These are phyloP conservation scores for Microsporum canis DNA, from an alignment of 2,329 filamentous ascomycete species.

Conservation along the genomic window DNA sequence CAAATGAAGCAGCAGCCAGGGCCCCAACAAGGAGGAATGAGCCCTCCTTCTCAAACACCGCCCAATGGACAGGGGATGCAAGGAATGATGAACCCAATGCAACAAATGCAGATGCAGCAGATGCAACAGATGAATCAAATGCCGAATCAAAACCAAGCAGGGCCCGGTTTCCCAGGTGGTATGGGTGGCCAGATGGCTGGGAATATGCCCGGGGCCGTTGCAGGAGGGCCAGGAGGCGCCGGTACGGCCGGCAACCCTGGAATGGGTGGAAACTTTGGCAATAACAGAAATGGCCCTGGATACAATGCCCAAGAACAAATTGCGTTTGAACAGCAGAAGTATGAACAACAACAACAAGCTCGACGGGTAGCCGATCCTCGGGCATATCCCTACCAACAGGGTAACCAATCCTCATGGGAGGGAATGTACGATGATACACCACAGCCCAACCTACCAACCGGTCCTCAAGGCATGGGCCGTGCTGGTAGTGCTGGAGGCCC, in stretches of 20 bases:
- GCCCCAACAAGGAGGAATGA: conserved; percentile 24
- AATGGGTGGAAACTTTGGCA: conserved; percentile 30
- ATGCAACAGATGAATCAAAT: conserved; percentile 57
- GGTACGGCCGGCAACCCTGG: conserved; percentile 39
- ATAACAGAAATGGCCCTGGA: conserved; percentile 37
- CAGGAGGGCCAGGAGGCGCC: conserved; percentile 33
- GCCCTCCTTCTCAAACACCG: conserved; percentile 25
- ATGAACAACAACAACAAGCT: conserved; percentile 57
- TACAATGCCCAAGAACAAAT: conserved; percentile 63
- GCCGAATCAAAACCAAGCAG: conserved; percentile 36
- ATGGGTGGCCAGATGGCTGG: conserved; percentile 29
- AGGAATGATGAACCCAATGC: conserved; percentile 60
- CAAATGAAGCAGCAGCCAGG: neutral
- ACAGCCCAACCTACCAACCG: conserved; percentile 56
- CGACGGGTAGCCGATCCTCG: conserved; percentile 40
- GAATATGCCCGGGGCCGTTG: conserved; percentile 21
- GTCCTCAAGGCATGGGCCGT: conserved; percentile 39
- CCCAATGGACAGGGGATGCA: conserved; percentile 46
- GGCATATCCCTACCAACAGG: conserved; percentile 35
- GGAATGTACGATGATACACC: conserved; percentile 97
- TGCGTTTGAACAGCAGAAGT: conserved; percentile 67
- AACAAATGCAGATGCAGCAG: conserved; percentile 54
- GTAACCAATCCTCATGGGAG: conserved; percentile 77
- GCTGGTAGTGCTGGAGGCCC: conserved; percentile 24
- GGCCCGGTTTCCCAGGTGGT: conserved; percentile 16